Base-by-base conservation (phyloP, 2,329 filamentous ascomycete genomes). In the Orbilia ellipsospora region DNA sequence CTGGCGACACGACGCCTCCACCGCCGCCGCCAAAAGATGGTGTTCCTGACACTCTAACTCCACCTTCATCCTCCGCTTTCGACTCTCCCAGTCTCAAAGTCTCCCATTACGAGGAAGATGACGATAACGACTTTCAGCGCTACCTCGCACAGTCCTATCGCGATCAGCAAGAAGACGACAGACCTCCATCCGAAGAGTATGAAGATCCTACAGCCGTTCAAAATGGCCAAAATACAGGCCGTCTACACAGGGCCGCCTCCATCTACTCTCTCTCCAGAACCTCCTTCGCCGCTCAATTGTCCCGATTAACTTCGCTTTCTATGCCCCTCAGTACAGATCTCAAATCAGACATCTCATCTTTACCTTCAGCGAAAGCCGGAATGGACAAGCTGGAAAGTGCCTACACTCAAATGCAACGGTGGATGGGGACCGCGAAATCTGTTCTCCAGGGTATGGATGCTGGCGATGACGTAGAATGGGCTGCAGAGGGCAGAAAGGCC, bases 391-490 rank as follows among this genome's bases (percentile, higher is more conserved):
- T 98, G 65, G 90, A 92, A 78, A 91, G 92, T 78, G 93, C 94
- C 10, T 93, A 94, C 3, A 92, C 96, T 77, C 94, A 98, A 82
- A 98, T 99, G 78, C 88, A 91, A 77, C 90, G 91, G 80, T 99
- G 95, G 95, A 97, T 97, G 80, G 88, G 88, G 77, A 97, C 97
- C 82, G 94, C 94, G 0, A 90, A 90, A 0, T 93, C 96, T 80
- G 94, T 98, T 36, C 89, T 99, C 63, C 88, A 88, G 65, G 94
- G 94, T 4, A 85, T 99, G 50, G 93, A 98, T 81, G 93, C 94
- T 63, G 94, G 98, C 77, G 95, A 98, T 82, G 95, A 99, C 81
- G 93, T 98, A 15, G 94, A 98, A 82, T 99, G 95, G 95, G 94
- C 95, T 1, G 94, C 94, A 1, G 95, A 93, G 62, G 95, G 95